Conservation (phyloP, 306 rosid genomes). For the Cucurbita maxima region DNA sequence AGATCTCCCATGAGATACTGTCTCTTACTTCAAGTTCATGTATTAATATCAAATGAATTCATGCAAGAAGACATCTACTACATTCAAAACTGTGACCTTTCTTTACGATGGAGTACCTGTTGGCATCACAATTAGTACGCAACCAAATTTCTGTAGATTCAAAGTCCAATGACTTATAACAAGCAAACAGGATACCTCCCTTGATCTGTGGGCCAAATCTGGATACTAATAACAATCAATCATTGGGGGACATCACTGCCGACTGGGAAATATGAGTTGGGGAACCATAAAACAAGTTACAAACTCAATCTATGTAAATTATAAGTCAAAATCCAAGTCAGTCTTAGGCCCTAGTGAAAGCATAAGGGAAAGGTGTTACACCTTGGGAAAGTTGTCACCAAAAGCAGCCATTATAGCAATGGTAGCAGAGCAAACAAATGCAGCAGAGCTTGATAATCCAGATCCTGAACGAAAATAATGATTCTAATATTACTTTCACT, state of each 20-base stretch:
- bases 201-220: background rate
- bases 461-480: conserved; percentile 41
- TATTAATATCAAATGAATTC: background rate
- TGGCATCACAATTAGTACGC: background rate
- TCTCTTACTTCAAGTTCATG: background rate
- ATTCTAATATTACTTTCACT: background rate
- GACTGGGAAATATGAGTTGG: background rate
- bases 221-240: background rate
- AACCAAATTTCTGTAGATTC: background rate
- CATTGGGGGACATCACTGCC: background rate
- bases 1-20: background rate
- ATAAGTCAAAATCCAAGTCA: background rate
- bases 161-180: background rate
- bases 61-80: background rate
- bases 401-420: conserved; percentile 94
- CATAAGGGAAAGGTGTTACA: conserved; percentile 2
- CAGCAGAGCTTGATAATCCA: conserved; percentile 93
- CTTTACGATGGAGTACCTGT: background rate
- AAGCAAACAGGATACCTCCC: background rate
- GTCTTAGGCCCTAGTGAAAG: background rate
- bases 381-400: conserved; percentile 75
- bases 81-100: background rate
- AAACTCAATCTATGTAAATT: background rate
- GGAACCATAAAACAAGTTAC: background rate
- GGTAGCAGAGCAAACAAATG: conserved; percentile 91